Base-by-base conservation (phyloP, 768 basidiomycete genomes). In the Postia placenta region DNA sequence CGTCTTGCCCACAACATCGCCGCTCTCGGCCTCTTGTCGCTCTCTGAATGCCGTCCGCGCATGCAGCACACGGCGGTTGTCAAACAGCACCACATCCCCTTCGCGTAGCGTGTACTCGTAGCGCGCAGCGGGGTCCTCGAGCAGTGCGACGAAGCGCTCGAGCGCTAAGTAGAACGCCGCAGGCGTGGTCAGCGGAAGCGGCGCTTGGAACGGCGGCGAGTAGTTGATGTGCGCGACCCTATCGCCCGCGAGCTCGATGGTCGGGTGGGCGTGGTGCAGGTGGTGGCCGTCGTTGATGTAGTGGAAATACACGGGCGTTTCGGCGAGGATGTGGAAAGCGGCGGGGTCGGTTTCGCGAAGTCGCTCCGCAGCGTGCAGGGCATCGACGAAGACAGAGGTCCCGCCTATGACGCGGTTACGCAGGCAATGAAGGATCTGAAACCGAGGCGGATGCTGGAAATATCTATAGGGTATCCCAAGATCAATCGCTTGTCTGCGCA, bases 121-220 rank as follows among this genome's bases (percentile, higher is more conserved):
- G 36, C 72, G 73, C 22, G 74, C 75, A 11, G 56, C 57, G 0
- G 74, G 70, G 15, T 75, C 72, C 45, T 83, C 76, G 2, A 93
- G 62, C 11, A 83, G 56, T 0, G 65, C 59, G 2, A 81, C 75
- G 56, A 92, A 97, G 14, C 67, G 64, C 2, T 61, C 54, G 2
- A 97, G 68, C 3, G 89, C 86, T 1, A 68, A 17, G 58, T 84
- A 87, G 57, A 90, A 85, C 26, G 65, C 64, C 5, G 61, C 52
- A 0, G 82, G 76, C 3, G 83, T 83, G 26, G 67, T 60, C 17
- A 76, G 60, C 0, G 75, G 71, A 7, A 92, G 71, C 0, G 90
- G 85, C 0, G 87, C 92, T 68, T 95, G 92, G 76, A 97, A 98
- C 0, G 93, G 94, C 0, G 95, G 95, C 1, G 88, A 86, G 65